Evolutionary conservation across 1,284 basidiomycete species (phyloP).

Genomic region (Pterulicium gracile): DNA sequence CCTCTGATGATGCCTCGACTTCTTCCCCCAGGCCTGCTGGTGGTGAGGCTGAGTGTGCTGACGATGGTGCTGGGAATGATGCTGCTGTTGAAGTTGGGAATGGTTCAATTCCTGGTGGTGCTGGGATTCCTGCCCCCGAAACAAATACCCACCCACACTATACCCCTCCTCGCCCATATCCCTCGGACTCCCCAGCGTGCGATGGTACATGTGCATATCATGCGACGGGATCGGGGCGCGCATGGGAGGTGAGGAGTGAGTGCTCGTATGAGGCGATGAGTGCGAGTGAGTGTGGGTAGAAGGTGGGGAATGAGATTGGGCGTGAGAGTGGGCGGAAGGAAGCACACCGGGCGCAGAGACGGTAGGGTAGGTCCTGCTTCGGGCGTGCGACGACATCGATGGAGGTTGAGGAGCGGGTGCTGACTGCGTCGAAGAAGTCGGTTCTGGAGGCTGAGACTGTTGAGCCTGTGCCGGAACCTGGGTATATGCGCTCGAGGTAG

Average conservation of each 20-base stretch:
- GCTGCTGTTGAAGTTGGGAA: constrained; percentile 19
- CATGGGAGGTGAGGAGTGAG: background rate
- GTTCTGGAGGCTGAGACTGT: too few species aligned
- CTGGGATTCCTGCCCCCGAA: constrained; percentile 19
- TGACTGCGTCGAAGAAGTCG: too few species aligned
- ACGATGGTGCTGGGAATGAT: constrained; percentile 13
- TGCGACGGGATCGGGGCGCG: background rate
- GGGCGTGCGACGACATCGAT: background rate
- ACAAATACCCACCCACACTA: background rate
- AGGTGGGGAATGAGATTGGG: too few species aligned
- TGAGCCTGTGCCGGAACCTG: too few species aligned
- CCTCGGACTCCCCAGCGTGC: background rate
- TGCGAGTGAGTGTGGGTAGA: too few species aligned
- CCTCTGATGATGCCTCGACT: constrained; percentile 26
- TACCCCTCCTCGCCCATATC: background rate
- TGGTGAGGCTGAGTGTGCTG: constrained; percentile 9
- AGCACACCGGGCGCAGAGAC: too few species aligned
- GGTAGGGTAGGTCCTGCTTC: background rate
- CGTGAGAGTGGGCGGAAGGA: too few species aligned
- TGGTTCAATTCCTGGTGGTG: constrained; percentile 13
- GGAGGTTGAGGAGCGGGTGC: background rate
- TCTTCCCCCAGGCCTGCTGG: constrained; percentile 18
- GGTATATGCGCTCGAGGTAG: too few species aligned
- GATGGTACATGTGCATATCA: background rate
- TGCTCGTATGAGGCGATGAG: background rate